Evolutionary conservation across 2,329 filamentous ascomycete genomes (phyloP), one percentile per base, ranked within the genome.

Genomic region (Venturia effusa): DNA sequence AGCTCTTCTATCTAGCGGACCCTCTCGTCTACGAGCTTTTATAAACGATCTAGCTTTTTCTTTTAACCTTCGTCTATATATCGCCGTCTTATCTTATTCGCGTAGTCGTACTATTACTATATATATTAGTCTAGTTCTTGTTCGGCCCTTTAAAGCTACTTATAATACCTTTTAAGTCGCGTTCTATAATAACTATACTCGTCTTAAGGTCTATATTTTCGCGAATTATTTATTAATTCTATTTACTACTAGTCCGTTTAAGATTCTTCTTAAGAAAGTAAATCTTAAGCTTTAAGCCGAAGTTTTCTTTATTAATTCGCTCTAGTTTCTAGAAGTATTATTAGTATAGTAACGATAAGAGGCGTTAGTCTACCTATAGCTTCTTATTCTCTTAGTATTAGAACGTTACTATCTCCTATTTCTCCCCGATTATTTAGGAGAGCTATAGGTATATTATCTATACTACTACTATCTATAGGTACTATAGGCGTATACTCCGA

Each of bases 141-240:
- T 77, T 97, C 92, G 4, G 93, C 92, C 27, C 85, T 83, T 24
- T 84, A 84, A 13, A 99, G 80, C 48, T 88, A 88, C 74, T 96
- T 97, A 73, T 89, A 90, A 77, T 93, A 94, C 68, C 87, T 86
- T 68, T 85, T 22, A 99, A 81, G 70, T 99, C 94, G 66, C 88
- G 85, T 72, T 94, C 87, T 84, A 97, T 89, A 0, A 90, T 93
- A 66, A 95, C 85, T 72, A 90, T 90, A 76, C 94, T 88, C 65
- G 96, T 92, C 75, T 97, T 97, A 63, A 99, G 84, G 68, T 96
- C 92, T 4, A 94, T 95, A 72, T 99, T 99, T 76, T 99, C 94
- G 72, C 90, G 91, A 34, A 99, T 79, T 3, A 93, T 91, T 37
- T 86, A 86, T 74, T 96, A 89, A 70, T 92, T 95, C 78, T 92